phyloP scores from a whole-genome alignment of 345 rosid species.

The Pseudoturritis turrita region DNA sequence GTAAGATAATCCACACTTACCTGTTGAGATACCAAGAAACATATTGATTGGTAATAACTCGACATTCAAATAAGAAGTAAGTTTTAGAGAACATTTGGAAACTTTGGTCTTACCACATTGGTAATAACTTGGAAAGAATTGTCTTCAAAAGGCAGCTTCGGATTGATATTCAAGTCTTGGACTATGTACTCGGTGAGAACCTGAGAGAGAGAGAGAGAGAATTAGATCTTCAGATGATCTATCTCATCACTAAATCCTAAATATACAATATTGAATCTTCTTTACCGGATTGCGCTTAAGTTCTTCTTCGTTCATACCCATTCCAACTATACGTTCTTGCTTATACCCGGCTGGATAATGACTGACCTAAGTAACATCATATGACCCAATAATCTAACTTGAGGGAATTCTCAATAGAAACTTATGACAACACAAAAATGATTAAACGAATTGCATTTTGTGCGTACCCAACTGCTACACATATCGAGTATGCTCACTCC shows the following conservation, averaged over 20 bases:
- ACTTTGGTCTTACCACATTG: constrained; percentile 55
- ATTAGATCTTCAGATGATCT: not conserved
- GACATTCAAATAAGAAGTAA: not conserved
- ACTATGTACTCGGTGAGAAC: constrained; percentile 67
- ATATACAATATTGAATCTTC: not conserved
- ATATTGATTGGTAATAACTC: not conserved
- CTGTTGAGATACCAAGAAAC: constrained; percentile 33
- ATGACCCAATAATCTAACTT: not conserved
- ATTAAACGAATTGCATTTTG: not conserved
- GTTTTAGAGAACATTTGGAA: not conserved
- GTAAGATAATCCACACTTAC: constrained; percentile 89
- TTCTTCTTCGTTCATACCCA: constrained; percentile 88
- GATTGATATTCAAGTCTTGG: constrained; percentile 76
- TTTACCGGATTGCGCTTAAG: constrained; percentile 72
- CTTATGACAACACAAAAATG: not conserved
- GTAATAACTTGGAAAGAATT: constrained; percentile 79
- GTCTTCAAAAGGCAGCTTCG: constrained; percentile 81
- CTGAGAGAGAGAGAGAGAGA: constrained; percentile 29
- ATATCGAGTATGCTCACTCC: constrained; percentile 84
- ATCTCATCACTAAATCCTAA: not conserved
- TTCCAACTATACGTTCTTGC: constrained; percentile 71
- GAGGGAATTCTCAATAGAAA: not conserved
- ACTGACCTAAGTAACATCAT: constrained; percentile 56
- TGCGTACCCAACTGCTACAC: constrained; percentile 96
- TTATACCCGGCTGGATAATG: constrained; percentile 88